These are phyloP conservation scores for Phialemoniopsis sp. DNA, from an alignment of 2,329 filamentous ascomycete genomes.

Conservation along the genomic window DNA sequence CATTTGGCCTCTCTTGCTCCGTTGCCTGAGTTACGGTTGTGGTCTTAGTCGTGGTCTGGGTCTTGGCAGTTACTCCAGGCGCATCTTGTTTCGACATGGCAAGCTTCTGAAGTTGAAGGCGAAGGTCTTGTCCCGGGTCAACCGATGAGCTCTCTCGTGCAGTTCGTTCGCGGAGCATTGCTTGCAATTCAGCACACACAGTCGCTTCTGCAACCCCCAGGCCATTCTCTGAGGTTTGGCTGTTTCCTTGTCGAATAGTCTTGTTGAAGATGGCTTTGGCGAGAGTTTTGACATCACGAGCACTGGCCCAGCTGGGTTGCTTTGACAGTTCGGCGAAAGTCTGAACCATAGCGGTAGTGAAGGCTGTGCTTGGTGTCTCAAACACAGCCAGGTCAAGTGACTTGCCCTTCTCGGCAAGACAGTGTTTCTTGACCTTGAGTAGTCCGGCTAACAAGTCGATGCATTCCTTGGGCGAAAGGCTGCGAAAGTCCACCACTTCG, in stretches of 20 bases:
- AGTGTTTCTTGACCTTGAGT: conserved; percentile 18
- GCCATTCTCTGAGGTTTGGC: conserved; percentile 9
- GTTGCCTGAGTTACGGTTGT: too few relatives aligned
- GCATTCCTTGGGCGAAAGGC: conserved; percentile 37
- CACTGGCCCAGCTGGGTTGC: conserved; percentile 56
- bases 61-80: too few relatives aligned
- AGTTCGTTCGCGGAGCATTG: conserved; percentile 7
- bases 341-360: conserved; percentile 15
- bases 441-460: conserved; percentile 32
- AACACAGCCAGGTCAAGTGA: conserved; percentile 19
- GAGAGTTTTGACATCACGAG: conserved; percentile 55
- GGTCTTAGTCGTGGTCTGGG: too few relatives aligned
- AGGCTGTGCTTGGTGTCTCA: conserved; percentile 5
- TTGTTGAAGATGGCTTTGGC: conserved; percentile 43
- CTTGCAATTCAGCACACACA: conserved; percentile 12
- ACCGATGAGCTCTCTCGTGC: conserved; percentile 9
- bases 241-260: too few relatives aligned
- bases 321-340: conserved; percentile 33
- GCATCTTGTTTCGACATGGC: too few relatives aligned
- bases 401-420: conserved; percentile 10
- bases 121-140: neutral
- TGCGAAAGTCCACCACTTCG: conserved; percentile 52
- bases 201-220: conserved; percentile 5
- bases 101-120: neutral
- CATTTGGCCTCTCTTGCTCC: too few relatives aligned